Conservation (phyloP, 768 basidiomycete species). For the Cytidiella melzeri region DNA sequence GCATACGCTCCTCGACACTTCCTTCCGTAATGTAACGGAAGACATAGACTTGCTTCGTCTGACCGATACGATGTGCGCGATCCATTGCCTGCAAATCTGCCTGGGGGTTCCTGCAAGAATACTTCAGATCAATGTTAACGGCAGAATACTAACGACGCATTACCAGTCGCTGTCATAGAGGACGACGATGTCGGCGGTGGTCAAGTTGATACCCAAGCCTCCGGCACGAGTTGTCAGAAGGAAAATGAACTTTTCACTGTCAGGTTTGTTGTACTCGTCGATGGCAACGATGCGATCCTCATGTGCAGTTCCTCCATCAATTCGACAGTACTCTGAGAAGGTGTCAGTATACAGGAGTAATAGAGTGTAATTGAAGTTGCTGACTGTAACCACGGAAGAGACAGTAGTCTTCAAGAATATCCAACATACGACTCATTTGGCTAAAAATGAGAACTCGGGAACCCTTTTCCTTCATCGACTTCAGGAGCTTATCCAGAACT, state of each 20-base stretch:
- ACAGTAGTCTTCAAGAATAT: constrained; percentile 97
- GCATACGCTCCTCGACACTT: constrained; percentile 92
- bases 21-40: constrained; percentile 96
- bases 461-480: constrained; percentile 85
- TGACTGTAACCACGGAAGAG: constrained; percentile 83
- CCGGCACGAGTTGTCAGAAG: constrained; percentile 94
- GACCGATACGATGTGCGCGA: constrained; percentile 92
- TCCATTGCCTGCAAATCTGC: constrained; percentile 99
- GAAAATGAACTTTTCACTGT: constrained; percentile 94
- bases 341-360: constrained; percentile 8
- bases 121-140: neutral
- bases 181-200: constrained; percentile 90
- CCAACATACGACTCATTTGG: constrained; percentile 98
- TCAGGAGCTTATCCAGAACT: constrained; percentile 89
- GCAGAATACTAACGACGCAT: constrained; percentile 1
- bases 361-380: constrained; percentile 23
- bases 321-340: constrained; percentile 82
- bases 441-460: constrained; percentile 96
- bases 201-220: constrained; percentile 94
- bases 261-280: constrained; percentile 95
- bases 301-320: constrained; percentile 93
- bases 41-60: constrained; percentile 96
- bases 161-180: constrained; percentile 97
- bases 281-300: constrained; percentile 94
- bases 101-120: constrained; percentile 79